Evolutionary conservation across 2,329 filamentous ascomycete genomes (phyloP), one percentile per base, ranked within the genome.

Genomic region (Dactylellina leptospora): DNA sequence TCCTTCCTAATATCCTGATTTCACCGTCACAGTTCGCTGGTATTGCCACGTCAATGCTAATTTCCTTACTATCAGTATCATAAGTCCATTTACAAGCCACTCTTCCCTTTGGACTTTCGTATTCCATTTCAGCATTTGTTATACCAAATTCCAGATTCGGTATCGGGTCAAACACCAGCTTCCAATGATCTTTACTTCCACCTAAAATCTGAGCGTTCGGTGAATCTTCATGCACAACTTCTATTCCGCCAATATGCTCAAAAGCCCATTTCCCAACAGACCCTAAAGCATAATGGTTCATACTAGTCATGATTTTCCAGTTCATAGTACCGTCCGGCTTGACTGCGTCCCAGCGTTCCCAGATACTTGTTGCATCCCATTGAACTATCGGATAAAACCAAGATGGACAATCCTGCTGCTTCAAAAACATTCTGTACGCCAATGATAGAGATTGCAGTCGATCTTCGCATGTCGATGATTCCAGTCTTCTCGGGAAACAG

Each of bases 311-410:
- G 23, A 78, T 74, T 0, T 82, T 81, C 0, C 81, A 78, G 55
- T 84, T 84, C 18, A 84, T 74, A 0, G 74, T 78, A 0, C 82
- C 82, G 60, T 84, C 77, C 0, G 81, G 77, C 0, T 83, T 75
- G 28, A 84, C 76, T 33, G 80, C 81, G 56, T 85, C 82, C 83
- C 83, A 84, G 1, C 83, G 79, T 72, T 85, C 83, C 83, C 83
- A 85, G 0, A 81, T 82, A 0, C 83, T 84, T 0, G 83, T 84
- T 0, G 79, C 83, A 11, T 78, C 78, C 79, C 82, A 80, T 0
- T 78, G 79, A 18, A 55, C 30, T 3, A 85, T 80, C 13, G 81
- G 82, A 54, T 84, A 84, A 0, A 85, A 76, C 83, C 83, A 85
- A 0, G 58, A 62, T 25, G 80, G 82, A 0, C 82, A 83, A 1